A percentile compares a stretch with the other conserved stretches of the same genome.
phyloP scores from a whole-genome alignment of 176 grass and related monocot genomes.

The Bromus sterilis region DNA sequence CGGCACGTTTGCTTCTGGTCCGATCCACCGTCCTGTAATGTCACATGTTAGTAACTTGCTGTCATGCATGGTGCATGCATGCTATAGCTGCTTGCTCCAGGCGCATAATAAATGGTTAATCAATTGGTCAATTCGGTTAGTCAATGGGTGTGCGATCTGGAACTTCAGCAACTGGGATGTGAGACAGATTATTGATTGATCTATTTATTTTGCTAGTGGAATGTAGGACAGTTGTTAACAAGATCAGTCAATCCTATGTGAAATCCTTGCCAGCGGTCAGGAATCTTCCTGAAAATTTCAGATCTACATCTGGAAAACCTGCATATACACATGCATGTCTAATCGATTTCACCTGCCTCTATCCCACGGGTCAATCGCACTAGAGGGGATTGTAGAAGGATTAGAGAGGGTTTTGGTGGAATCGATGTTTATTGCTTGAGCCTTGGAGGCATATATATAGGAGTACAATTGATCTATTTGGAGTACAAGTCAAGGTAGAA shows the following conservation, averaged over 20 bases:
- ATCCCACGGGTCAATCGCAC: neutral
- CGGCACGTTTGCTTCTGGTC: neutral
- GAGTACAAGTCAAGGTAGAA: too few species aligned
- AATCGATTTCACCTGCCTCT: neutral
- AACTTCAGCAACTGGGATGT: neutral
- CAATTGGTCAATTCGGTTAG: neutral
- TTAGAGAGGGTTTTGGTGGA: too few species aligned
- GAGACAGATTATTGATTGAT: too few species aligned
- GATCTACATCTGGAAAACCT: neutral
- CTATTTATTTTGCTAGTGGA: too few species aligned
- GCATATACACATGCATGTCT: neutral
- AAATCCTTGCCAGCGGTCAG: neutral
- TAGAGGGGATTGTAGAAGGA: too few species aligned
- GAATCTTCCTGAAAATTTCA: neutral
- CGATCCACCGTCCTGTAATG: neutral
- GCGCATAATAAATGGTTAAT: neutral
- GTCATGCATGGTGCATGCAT: neutral
- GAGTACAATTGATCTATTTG: too few species aligned
- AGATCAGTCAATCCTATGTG: neutral
- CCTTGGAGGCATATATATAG: too few species aligned
- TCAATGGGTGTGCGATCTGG: neutral
- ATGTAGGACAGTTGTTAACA: neutral
- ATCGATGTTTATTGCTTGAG: too few species aligned
- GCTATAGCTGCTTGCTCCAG: neutral
- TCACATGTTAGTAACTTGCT: neutral